Conservation (phyloP, 1,139 yeast genomes). For the Wickerhamiella pararugosa region DNA sequence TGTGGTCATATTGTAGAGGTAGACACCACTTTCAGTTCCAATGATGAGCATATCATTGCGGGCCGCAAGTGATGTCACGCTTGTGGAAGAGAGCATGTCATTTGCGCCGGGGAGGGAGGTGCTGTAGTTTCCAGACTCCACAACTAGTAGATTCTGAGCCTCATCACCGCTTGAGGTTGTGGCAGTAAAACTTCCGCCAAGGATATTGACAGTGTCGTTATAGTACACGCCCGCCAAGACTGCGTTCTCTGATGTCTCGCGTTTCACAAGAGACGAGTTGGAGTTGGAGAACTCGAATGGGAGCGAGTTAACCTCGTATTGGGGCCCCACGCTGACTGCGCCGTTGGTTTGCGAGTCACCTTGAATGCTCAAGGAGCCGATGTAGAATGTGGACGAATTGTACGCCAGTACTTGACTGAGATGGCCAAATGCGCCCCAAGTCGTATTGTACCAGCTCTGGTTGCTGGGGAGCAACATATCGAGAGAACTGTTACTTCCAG, state of each 20-base stretch:
- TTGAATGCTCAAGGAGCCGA: conserved; percentile 16
- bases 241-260: conserved; percentile 2
- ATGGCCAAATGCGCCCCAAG: conserved; percentile 8
- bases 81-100: conserved; percentile 15
- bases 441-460: conserved; percentile 1
- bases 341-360: conserved; percentile 17
- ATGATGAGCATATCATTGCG: conserved; percentile 38
- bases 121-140: conserved; percentile 6
- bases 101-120: conserved; percentile 8
- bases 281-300: conserved; percentile 26
- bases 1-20: conserved; percentile 9
- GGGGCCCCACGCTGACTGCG: conserved; percentile 11
- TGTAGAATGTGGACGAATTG: conserved; percentile 12
- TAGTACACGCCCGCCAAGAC: conserved; percentile 11
- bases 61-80: conserved; percentile 28
- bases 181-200: conserved; percentile 14
- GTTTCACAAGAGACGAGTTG: conserved; percentile 13
- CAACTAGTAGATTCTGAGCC: conserved; percentile 9
- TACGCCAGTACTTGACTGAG: conserved; percentile 2
- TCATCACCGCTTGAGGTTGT: conserved; percentile 8
- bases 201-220: conserved; percentile 6
- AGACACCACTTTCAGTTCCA: conserved; percentile 33
- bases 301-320: conserved; percentile 13
- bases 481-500: conserved; percentile 14
- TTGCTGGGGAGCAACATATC: not conserved